A percentile compares a stretch with the other conserved stretches of the same genome.
Conservation (phyloP, 2,329 filamentous ascomycete genomes). For the Scedosporium dehoogii region DNA sequence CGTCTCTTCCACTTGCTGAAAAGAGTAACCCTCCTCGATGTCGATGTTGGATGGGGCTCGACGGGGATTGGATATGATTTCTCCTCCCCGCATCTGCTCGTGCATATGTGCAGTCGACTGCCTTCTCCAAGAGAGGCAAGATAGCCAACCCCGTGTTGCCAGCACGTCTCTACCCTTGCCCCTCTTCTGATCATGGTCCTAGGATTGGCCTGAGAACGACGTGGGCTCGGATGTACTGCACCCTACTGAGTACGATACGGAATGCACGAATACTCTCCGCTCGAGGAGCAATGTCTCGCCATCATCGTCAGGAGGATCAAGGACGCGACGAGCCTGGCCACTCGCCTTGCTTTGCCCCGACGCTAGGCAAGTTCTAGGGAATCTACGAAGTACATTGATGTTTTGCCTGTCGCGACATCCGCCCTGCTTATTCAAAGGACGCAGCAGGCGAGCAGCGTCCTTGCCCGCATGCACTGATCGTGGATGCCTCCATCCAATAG, state of each 20-base stretch:
- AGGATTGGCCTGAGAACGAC: background rate
- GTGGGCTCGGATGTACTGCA: no score
- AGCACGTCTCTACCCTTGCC: background rate
- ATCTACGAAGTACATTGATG: background rate
- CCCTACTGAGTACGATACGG: no score
- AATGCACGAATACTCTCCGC: no score
- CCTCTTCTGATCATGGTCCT: background rate
- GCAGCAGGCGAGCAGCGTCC: background rate
- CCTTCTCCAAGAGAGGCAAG: background rate
- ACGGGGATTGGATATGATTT: background rate
- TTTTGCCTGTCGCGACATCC: background rate
- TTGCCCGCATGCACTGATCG: background rate
- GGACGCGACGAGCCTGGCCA: background rate
- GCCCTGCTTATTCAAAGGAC: background rate
- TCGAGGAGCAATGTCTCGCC: no score
- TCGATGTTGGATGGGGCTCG: background rate
- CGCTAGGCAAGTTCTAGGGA: background rate
- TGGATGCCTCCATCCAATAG: background rate
- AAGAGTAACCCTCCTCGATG: background rate
- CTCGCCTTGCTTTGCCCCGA: background rate
- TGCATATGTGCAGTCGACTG: background rate
- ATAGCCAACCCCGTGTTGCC: background rate
- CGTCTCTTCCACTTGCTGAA: background rate
- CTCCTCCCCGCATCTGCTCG: background rate
- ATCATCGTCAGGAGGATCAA: background rate